Base-by-base conservation (phyloP, 805 yeast species). In the Starmerella sirachaensis region DNA sequence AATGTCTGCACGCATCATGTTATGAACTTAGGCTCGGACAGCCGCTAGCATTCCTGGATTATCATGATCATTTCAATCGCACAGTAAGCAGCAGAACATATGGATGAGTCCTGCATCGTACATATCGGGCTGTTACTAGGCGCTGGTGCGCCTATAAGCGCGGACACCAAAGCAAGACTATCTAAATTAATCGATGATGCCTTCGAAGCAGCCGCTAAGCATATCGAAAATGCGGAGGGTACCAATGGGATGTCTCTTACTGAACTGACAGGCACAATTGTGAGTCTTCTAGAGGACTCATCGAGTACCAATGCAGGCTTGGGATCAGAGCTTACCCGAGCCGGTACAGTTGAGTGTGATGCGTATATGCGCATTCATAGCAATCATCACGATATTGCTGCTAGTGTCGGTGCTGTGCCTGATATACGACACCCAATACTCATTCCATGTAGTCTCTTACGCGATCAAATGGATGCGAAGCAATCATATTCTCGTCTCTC, bases 331-430 rank as follows among this genome's bases (percentile, higher is more conserved):
- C 45, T 61, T 28, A 60, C 54, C 18, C 26, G 20, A 2, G 36
- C 36, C 9, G 65, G 64, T 2, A 32, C 35, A 3, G 58, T 63
- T 7, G 66, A 62, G 33, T 59, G 65, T 36, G 69, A 64, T 46
- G 68, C 69, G n/a, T 47, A 57, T 0, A 38, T 64, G 2, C 52
- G 60, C 43, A 33, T 27, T 3, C 27, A 29, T 8, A 11, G 29
- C 17, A 9, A 16, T 3, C 16, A 35, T 29, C 21, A 17, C 34
- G 38, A 48, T 5, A 34, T 37, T 2, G 50, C 50, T 3, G 58
- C 61, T 1, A 52, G 57, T 3, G 64, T 62, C 2, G 61, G 62
- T 1, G 51, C 60, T 5, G 42, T 54, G 3, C 34, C 47, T 0
- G 54, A 49, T 6, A 48, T 57, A 2, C 36, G 32, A 12, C 52